Base-by-base conservation (phyloP, 2,329 filamentous ascomycete species). In the Clonostachys byssicola region DNA sequence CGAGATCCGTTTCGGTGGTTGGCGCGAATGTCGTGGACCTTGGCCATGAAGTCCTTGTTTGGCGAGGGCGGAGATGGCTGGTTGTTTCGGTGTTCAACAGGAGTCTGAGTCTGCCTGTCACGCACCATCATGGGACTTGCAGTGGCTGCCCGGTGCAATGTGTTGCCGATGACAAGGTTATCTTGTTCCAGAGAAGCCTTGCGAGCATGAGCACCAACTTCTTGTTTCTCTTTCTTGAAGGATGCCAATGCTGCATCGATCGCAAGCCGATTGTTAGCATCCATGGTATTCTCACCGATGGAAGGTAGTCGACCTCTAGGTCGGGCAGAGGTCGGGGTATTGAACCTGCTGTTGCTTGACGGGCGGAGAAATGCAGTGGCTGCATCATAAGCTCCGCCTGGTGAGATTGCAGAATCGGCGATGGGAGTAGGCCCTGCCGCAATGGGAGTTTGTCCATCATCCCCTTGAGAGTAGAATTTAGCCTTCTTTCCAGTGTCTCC, bases 371-470 rank as follows among this genome's bases (percentile, higher is more conserved):
- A 85, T 3, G 86, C 83, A 7, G 85, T 88, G 5, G 80, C 76
- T 49, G 78, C 80, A 13, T 86, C 83, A 43, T 72, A 80, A 18
- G 55, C 56, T 56, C 80, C 83, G 39, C 80, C 78, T 1, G 91
- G 90, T 16, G 67, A 68, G 4, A 65, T 54, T 3, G 86, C 87
- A 38, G 87, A 88, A 54, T 91, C 86, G 2, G 88, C 86, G 57
- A 96, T 96, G 0, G 92, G 92, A 0, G 92, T 97, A 1, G 88
- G 80, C n/a, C 87, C 89, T 2, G 84, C 85, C 10, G 88, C 88
- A 54, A 91, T 86, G 1, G 91, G 91, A 0, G 91, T 96, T 54
- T 73, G 73, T 9, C 79, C 79, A 35, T 75, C 78, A 44, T 84
- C 81, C 6, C 65, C 69, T 38, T 71, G 63, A 1, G 73, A 70